A percentile compares a stretch with the other conserved stretches of the same genome.
Conservation (phyloP, 1,139 yeast species). For the Blastobotrys indianensis region DNA sequence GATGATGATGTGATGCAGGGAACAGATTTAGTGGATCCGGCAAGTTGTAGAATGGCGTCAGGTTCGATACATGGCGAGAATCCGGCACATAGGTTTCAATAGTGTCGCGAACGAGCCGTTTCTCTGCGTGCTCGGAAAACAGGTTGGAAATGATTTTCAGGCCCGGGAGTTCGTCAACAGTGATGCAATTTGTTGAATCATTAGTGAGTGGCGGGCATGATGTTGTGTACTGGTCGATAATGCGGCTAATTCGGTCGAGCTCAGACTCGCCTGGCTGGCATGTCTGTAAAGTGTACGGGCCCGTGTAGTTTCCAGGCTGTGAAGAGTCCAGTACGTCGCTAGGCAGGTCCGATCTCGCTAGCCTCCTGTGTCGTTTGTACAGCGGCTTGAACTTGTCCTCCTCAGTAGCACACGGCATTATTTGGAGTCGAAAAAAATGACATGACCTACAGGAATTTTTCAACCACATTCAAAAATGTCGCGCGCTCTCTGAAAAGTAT, state of each 20-base stretch:
- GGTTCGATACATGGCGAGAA: slow-evolving; percentile 33
- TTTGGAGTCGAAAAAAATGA: too few relatives aligned
- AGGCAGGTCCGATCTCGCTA: slow-evolving; percentile 15
- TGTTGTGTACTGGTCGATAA: background rate
- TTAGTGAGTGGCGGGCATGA: background rate
- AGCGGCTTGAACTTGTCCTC: slow-evolving; percentile 32
- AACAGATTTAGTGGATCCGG: slow-evolving; percentile 23
- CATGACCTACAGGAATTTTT: too few relatives aligned
- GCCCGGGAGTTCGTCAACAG: slow-evolving; percentile 34
- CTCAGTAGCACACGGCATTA: background rate
- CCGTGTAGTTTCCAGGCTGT: slow-evolving; percentile 11
- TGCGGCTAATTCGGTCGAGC: slow-evolving; percentile 1
- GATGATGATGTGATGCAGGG: slow-evolving; percentile 5
- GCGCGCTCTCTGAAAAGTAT: too few relatives aligned
- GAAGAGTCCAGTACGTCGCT: slow-evolving; percentile 14
- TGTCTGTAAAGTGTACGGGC: slow-evolving; percentile 10
- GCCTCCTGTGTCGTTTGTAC: slow-evolving; percentile 30
- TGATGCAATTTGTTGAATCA: slow-evolving; percentile 2
- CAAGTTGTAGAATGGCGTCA: slow-evolving; percentile 32
- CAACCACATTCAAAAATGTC: too few relatives aligned
- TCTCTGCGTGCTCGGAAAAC: slow-evolving; percentile 29
- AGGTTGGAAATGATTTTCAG: slow-evolving; percentile 27
- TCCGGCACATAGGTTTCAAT: slow-evolving; percentile 33
- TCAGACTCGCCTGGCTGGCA: too few relatives aligned
- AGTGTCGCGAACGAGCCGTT: slow-evolving; percentile 27